A percentile compares a stretch with the other conserved stretches of the same genome.
Conservation (phyloP, 306 rosid genomes). For the Fragaria nilgerrensis region DNA sequence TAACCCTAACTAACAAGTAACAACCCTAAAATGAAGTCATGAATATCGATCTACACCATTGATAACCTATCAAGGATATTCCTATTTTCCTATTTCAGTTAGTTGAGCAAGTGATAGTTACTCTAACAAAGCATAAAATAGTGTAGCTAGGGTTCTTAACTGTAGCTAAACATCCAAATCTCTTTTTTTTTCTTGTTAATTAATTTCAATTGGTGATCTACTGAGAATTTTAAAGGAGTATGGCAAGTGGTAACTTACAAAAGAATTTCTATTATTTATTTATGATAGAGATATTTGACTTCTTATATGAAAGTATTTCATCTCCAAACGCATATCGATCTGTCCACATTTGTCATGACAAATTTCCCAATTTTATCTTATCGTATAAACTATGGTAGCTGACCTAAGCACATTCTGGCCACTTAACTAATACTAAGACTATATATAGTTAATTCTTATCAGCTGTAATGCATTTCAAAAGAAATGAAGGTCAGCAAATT, state of each 20-base stretch:
- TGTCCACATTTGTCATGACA: slow-evolving; percentile 36
- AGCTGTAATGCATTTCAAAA: slow-evolving; percentile 11
- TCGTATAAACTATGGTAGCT: slow-evolving; percentile 38
- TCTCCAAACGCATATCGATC: slow-evolving; percentile 4
- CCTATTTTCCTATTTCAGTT: background rate
- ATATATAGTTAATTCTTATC: background rate
- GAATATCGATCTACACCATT: background rate
- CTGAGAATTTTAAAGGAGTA: background rate
- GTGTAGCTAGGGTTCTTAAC: background rate
- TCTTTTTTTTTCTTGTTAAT: background rate
- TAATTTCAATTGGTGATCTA: background rate
- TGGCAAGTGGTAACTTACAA: slow-evolving; percentile 35
- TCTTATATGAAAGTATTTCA: slow-evolving; percentile 15
- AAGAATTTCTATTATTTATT: background rate
- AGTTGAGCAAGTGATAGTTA: background rate
- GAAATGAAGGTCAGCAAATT: background rate
- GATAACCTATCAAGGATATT: too few relatives aligned
- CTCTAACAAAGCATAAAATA: background rate
- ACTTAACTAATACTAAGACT: slow-evolving; percentile 7
- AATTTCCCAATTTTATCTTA: slow-evolving; percentile 28
- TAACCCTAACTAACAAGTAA: background rate
- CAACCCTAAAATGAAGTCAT: too few relatives aligned
- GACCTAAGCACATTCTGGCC: slow-evolving; percentile 49
- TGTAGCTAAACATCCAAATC: background rate
- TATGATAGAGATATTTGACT: slow-evolving; percentile 35